phyloP scores from a whole-genome alignment of 2,329 filamentous ascomycete species.

The Scytalidium lignicola region DNA sequence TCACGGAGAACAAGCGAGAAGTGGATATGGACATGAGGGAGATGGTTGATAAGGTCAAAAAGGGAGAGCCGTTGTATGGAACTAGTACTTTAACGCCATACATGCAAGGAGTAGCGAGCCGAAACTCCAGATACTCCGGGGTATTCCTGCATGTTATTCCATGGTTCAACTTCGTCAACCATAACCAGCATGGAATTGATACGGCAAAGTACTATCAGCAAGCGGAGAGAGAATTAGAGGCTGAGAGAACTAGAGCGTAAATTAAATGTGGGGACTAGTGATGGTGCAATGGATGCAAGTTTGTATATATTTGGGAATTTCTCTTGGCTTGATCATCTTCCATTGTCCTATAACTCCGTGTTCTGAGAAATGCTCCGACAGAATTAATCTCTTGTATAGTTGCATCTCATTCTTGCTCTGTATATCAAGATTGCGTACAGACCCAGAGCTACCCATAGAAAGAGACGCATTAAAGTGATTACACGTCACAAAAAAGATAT shows the following conservation, averaged over 20 bases:
- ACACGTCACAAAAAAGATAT: background rate
- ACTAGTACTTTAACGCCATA: constrained; percentile 72
- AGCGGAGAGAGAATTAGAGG: constrained; percentile 88
- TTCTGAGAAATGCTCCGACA: background rate
- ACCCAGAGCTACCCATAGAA: no score
- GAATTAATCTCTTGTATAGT: background rate
- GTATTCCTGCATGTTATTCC: constrained; percentile 80
- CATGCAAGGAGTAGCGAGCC: constrained; percentile 86
- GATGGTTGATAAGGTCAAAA: constrained; percentile 96
- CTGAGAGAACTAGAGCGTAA: constrained; percentile 48
- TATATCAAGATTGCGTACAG: no score
- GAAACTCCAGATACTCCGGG: constrained; percentile 88
- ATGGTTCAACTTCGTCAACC: constrained; percentile 99
- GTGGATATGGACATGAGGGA: constrained; percentile 95
- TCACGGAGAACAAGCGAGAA: constrained; percentile 86
- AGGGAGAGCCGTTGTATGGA: constrained; percentile 84
- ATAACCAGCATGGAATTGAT: constrained; percentile 88
- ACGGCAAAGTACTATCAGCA: constrained; percentile 98
- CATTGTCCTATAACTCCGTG: background rate
- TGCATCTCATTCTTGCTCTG: background rate
- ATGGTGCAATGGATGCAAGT: constrained; percentile 6
- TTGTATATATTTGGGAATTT: constrained; percentile 8
- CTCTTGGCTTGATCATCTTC: background rate
- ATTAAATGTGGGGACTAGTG: background rate
- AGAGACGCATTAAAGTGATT: no score